Conservation (phyloP, 305 asterid genomes). For the Vinca major region DNA sequence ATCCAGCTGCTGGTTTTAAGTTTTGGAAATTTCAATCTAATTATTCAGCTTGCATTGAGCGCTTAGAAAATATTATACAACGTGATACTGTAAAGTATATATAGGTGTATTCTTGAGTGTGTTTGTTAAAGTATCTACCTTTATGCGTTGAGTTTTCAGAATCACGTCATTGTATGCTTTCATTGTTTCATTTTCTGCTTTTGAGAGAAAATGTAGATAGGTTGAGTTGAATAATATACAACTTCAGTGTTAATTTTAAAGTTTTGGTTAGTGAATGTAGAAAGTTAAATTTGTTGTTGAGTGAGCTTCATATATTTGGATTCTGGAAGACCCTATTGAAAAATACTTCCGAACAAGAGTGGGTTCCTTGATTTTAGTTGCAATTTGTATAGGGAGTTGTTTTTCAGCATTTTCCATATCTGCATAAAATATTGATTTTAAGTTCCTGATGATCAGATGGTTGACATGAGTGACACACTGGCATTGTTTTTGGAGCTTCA, state of each 20-base stretch:
- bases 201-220: neutral
- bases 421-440: neutral
- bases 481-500: conserved; percentile 86
- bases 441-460: conserved; percentile 30
- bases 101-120: neutral
- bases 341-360: neutral
- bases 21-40: neutral
- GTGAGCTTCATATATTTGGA: neutral
- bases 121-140: neutral
- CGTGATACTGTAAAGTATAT: neutral
- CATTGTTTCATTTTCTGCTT: neutral
- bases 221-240: neutral
- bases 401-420: neutral
- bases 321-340: neutral
- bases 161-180: neutral
- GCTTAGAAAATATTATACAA: neutral
- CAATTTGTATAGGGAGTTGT: neutral
- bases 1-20: neutral
- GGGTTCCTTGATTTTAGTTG: neutral
- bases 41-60: conserved; percentile 2
- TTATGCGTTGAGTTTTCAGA: neutral
- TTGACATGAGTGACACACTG: conserved; percentile 59
- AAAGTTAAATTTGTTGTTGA: neutral
- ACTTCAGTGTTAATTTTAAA: neutral
- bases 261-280: neutral